phyloP scores from a whole-genome alignment of 1,139 yeast species.

The Saccharomyces hybrid region DNA sequence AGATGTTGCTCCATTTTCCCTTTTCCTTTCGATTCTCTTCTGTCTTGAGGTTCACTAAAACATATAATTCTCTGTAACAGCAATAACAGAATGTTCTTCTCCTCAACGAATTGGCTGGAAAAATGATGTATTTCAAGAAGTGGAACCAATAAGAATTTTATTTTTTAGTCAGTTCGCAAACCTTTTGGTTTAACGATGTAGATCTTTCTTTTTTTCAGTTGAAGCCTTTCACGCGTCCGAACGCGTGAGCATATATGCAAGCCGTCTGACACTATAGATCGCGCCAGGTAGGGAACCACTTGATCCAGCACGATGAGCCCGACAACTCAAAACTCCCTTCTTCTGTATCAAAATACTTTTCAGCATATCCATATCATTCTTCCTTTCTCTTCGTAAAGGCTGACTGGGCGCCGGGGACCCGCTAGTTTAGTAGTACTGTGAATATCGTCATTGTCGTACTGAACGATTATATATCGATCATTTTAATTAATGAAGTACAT shows the following conservation, averaged over 20 bases:
- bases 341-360: neutral
- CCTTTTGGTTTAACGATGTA: neutral
- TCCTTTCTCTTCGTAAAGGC: neutral
- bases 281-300: neutral
- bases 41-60: neutral
- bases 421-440: neutral
- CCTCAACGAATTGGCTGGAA: neutral
- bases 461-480: neutral
- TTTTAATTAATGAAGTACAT: neutral
- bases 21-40: neutral
- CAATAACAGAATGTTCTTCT: neutral
- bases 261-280: neutral
- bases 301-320: neutral
- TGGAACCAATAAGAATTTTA: neutral
- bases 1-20: neutral
- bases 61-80: neutral
- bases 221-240: neutral
- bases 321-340: neutral
- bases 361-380: neutral
- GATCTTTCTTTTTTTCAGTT: neutral
- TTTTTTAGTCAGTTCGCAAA: neutral
- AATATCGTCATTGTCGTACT: neutral
- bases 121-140: neutral
- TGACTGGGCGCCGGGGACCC: neutral
- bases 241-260: neutral